These are phyloP conservation scores for Aspergillus pseudotamarii DNA, from an alignment of 2,329 filamentous ascomycete species.

Conservation along the genomic window DNA sequence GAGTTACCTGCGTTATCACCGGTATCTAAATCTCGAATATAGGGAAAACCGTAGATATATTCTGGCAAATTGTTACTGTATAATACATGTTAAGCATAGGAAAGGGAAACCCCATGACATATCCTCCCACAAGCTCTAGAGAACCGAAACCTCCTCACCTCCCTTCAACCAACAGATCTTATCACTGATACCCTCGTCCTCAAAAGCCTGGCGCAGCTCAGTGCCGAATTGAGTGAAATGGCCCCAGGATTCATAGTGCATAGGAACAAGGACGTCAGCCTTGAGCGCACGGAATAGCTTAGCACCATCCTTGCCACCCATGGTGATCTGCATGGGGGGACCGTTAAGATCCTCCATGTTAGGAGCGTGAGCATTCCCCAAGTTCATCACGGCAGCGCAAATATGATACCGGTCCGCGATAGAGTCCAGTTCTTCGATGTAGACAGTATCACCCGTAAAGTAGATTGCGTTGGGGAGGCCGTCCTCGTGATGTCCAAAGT, in stretches of 20 bases:
- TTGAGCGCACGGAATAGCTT: conserved; percentile 43
- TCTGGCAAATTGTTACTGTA: too few species aligned
- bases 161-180: background rate
- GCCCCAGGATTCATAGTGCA: conserved; percentile 53
- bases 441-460: conserved; percentile 55
- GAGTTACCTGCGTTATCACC: too few species aligned
- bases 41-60: too few species aligned
- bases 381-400: conserved; percentile 44
- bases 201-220: background rate
- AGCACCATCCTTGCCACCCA: conserved; percentile 49
- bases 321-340: conserved; percentile 42
- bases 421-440: conserved; percentile 43
- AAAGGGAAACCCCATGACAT: too few species aligned
- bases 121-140: background rate
- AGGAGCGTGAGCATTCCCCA: conserved; percentile 36
- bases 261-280: conserved; percentile 48
- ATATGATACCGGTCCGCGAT: conserved; percentile 44
- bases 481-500: conserved; percentile 41
- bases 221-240: background rate
- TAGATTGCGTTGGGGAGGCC: conserved; percentile 51
- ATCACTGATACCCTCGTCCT: background rate
- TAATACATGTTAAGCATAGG: too few species aligned
- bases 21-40: too few species aligned
- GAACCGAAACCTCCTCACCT: background rate
- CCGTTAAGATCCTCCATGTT: conserved; percentile 20